These are phyloP conservation scores for Warburgia ugandensis DNA, from an alignment of 164 flowering plant species.

Conservation along the genomic window DNA sequence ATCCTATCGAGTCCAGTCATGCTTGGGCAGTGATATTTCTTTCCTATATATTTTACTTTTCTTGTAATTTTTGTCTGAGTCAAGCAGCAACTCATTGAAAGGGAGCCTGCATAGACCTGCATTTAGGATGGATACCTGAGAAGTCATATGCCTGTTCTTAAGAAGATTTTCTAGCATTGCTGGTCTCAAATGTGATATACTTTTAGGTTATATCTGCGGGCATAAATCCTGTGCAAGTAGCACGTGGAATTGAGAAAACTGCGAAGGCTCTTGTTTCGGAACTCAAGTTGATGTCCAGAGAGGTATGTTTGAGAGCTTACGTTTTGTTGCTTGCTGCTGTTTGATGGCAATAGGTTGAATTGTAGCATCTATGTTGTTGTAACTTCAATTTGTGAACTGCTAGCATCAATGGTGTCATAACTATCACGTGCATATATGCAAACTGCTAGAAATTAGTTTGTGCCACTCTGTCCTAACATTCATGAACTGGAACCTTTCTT, in stretches of 20 bases:
- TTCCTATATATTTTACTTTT: not conserved
- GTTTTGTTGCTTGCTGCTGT: too few relatives aligned
- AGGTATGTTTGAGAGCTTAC: constrained; percentile 53
- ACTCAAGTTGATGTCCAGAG: constrained; percentile 74
- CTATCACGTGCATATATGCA: too few relatives aligned
- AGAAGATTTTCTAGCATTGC: too few relatives aligned
- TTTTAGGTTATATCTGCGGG: constrained; percentile 80
- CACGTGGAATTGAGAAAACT: constrained; percentile 81
- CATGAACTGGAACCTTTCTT: too few relatives aligned
- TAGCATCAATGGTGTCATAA: too few relatives aligned
- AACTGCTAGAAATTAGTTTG: too few relatives aligned
- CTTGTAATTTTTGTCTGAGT: not conserved
- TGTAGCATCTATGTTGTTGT: too few relatives aligned
- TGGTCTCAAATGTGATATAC: too few relatives aligned
- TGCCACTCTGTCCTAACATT: too few relatives aligned
- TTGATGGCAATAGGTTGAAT: too few relatives aligned
- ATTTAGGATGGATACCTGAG: not conserved
- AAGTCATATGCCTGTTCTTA: not conserved
- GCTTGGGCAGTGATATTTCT: not conserved
- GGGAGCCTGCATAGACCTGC: not conserved
- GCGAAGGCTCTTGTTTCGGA: constrained; percentile 72
- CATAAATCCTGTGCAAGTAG: constrained; percentile 65
- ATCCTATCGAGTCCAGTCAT: not conserved
- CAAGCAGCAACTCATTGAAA: not conserved
- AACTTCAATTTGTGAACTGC: too few relatives aligned